Percentiles rank a stretch among this genome's conserved stretches.
phyloP scores from a whole-genome alignment of 352 stramenopile species.

The Globisporangium paddicum region DNA sequence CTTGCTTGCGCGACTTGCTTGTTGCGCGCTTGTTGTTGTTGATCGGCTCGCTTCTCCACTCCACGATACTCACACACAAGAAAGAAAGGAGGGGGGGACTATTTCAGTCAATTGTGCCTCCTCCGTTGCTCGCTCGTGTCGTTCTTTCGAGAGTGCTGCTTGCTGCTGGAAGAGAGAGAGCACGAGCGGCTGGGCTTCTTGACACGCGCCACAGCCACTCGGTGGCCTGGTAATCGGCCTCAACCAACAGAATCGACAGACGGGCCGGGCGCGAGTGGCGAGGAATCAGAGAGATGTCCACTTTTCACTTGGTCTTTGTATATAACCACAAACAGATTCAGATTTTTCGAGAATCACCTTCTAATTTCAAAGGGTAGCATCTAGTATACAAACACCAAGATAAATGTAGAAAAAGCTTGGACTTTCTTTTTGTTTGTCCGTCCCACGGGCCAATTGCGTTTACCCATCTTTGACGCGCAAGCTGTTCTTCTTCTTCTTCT shows the following conservation, averaged over 20 bases:
- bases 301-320: background rate
- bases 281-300: slow-evolving; percentile 2
- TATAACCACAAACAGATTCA: background rate
- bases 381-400: background rate
- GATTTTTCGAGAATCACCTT: background rate
- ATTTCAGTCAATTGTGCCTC: background rate
- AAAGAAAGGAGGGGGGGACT: background rate
- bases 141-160: background rate
- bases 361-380: background rate
- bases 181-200: background rate
- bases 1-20: background rate
- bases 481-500: no score
- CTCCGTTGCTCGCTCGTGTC: background rate
- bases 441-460: background rate
- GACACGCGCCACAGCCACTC: background rate
- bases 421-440: background rate
- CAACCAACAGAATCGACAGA: slow-evolving; percentile 7
- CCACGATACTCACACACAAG: background rate
- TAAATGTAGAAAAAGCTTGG: background rate
- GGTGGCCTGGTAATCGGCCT: background rate
- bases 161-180: background rate
- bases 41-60: background rate
- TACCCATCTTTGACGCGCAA: background rate
- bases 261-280: background rate
- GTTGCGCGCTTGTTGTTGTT: background rate